Percentiles rank a stretch among this genome's conserved stretches.
phyloP scores from a whole-genome alignment of 1,139 yeast genomes.

The Yueomyces sp. region DNA sequence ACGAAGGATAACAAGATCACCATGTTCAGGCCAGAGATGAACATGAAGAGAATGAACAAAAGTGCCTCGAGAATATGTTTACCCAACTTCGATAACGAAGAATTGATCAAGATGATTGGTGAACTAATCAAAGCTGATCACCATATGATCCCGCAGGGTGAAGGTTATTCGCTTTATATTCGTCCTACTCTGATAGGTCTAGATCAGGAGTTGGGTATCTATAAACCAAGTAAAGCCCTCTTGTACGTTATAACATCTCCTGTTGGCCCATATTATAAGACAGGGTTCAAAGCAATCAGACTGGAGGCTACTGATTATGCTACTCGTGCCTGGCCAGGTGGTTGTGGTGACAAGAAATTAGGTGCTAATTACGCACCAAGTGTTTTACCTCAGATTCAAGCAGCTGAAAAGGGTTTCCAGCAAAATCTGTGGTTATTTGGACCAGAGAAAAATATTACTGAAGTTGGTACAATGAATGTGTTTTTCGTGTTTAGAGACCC shows the following conservation, averaged over 20 bases:
- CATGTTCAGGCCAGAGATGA: slow-evolving; percentile 81
- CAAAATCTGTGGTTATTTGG: slow-evolving; percentile 97
- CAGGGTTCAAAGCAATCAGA: slow-evolving; percentile 88
- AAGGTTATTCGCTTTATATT: slow-evolving; percentile 82
- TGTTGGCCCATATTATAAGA: slow-evolving; percentile 82
- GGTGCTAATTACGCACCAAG: slow-evolving; percentile 98
- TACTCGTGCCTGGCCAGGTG: slow-evolving; percentile 99
- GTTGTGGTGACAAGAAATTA: slow-evolving; percentile 87
- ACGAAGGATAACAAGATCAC: slow-evolving; percentile 57
- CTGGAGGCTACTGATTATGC: slow-evolving; percentile 92
- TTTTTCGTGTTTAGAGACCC: slow-evolving; percentile 68
- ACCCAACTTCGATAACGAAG: slow-evolving; percentile 72
- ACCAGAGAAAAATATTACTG: slow-evolving; percentile 78
- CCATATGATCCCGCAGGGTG: slow-evolving; percentile 66
- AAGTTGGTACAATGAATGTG: slow-evolving; percentile 95
- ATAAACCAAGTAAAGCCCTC: slow-evolving; percentile 66
- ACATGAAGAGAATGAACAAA: slow-evolving; percentile 82
- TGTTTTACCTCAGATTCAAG: slow-evolving; percentile 75
- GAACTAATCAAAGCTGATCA: slow-evolving; percentile 63
- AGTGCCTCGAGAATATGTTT: slow-evolving; percentile 80
- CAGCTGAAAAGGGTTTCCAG: slow-evolving; percentile 80
- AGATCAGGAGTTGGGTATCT: slow-evolving; percentile 72
- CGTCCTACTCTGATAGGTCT: slow-evolving; percentile 96
- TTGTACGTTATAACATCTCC: slow-evolving; percentile 84
- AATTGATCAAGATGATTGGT: slow-evolving; percentile 60